Evolutionary conservation across 768 basidiomycete species (phyloP).

Genomic region (Boletus bicolor): DNA sequence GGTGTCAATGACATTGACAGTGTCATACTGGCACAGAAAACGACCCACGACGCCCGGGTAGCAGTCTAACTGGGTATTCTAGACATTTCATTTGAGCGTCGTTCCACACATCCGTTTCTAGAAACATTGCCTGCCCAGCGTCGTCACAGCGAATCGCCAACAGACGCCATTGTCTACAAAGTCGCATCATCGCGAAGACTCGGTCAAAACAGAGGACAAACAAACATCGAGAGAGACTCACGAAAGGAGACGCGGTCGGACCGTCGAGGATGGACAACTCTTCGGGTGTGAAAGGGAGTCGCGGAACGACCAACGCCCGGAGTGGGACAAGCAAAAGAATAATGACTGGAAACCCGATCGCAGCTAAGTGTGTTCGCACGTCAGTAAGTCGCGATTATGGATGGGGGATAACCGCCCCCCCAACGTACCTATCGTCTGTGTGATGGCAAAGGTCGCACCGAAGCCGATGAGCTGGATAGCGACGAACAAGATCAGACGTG

Average conservation of each 20-base stretch:
- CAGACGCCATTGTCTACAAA: conserved; percentile 43
- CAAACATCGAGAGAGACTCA: conserved; percentile 38
- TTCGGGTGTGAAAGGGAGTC: conserved; percentile 67
- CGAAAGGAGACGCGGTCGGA: conserved; percentile 83
- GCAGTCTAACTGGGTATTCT: too few species aligned
- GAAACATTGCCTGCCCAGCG: background rate
- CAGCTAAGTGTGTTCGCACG: conserved; percentile 44
- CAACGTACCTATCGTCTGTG: conserved; percentile 76
- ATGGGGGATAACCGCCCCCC: background rate
- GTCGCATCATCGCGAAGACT: background rate
- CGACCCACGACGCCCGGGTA: too few species aligned
- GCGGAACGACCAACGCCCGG: conserved; percentile 67
- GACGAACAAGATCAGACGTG: conserved; percentile 69
- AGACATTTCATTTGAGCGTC: too few species aligned
- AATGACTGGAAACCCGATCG: conserved; percentile 88
- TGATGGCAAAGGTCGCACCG: conserved; percentile 85
- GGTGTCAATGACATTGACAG: too few species aligned
- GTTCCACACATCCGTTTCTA: too few species aligned
- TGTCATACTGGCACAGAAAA: too few species aligned
- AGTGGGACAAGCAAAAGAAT: conserved; percentile 82
- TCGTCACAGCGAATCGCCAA: conserved; percentile 33
- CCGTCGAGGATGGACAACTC: conserved; percentile 87
- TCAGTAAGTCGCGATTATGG: background rate
- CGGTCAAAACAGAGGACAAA: too few species aligned
- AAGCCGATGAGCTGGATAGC: conserved; percentile 78